phyloP scores from a whole-genome alignment of 2,329 filamentous ascomycete genomes.

The Phoma sp. region DNA sequence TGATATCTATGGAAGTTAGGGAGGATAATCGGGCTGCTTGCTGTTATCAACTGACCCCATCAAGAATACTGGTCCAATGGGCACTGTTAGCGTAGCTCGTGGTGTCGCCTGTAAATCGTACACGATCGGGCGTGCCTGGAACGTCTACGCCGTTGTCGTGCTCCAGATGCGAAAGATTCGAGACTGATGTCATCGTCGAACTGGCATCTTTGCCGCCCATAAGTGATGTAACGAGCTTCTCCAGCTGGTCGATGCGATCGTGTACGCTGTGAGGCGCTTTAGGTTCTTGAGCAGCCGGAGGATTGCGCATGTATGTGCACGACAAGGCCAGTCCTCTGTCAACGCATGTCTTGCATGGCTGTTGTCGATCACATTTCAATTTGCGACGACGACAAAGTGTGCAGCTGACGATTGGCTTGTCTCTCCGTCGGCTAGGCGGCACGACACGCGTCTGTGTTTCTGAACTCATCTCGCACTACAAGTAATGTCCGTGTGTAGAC shows the following conservation, averaged over 20 bases:
- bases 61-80: slow-evolving; percentile 47
- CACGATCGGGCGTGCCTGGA: slow-evolving; percentile 35
- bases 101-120: slow-evolving; percentile 36
- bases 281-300: slow-evolving; percentile 26
- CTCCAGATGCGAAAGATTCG: slow-evolving; percentile 14
- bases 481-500: not conserved
- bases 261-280: slow-evolving; percentile 40
- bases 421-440: slow-evolving; percentile 35
- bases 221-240: slow-evolving; percentile 44
- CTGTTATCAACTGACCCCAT: slow-evolving; percentile 32
- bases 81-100: slow-evolving; percentile 41
- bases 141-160: slow-evolving; percentile 25
- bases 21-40: not conserved
- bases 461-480: slow-evolving; percentile 21
- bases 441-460: slow-evolving; percentile 25
- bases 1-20: slow-evolving; percentile 32
- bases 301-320: slow-evolving; percentile 37
- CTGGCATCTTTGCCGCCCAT: slow-evolving; percentile 35
- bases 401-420: slow-evolving; percentile 38
- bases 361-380: slow-evolving; percentile 46
- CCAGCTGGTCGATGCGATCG: slow-evolving; percentile 46
- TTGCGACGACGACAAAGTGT: slow-evolving; percentile 25
- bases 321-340: slow-evolving; percentile 45
- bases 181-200: slow-evolving; percentile 2
- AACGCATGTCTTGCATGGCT: slow-evolving; percentile 46